phyloP scores from a whole-genome alignment of 352 stramenopile genomes.

The Globisporangium cederbergense region DNA sequence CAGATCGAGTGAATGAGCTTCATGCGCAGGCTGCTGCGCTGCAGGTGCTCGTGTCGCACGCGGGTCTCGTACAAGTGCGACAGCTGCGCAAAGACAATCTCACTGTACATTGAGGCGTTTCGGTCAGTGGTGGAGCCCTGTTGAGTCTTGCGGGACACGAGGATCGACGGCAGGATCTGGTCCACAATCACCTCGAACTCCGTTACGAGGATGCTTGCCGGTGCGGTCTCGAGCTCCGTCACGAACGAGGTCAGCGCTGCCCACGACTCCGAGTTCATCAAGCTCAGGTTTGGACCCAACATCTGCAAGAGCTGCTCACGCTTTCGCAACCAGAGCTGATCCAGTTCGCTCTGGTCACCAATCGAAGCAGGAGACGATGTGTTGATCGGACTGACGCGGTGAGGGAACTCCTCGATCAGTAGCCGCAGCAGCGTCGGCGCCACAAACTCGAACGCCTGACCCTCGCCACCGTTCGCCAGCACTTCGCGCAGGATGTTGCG shows the following conservation, averaged over 20 bases:
- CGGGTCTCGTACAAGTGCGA: conserved; percentile 31
- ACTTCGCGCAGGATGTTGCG: conserved; percentile 44
- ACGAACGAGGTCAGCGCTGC: conserved; percentile 24
- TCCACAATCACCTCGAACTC: conserved; percentile 31
- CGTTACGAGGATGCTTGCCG: conserved; percentile 27
- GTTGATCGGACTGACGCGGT: conserved; percentile 5
- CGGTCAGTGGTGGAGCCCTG: background rate
- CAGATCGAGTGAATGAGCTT: conserved; percentile 44
- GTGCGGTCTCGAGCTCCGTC: conserved; percentile 30
- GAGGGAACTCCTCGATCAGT: conserved; percentile 50
- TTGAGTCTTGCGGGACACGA: conserved; percentile 17
- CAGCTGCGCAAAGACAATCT: conserved; percentile 33
- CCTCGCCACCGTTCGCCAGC: conserved; percentile 27
- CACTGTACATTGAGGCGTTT: background rate
- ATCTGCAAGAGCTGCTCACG: background rate
- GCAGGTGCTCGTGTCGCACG: conserved; percentile 25
- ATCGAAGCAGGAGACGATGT: conserved; percentile 12
- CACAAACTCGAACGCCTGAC: conserved; percentile 47
- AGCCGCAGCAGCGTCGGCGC: conserved; percentile 47
- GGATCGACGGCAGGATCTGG: conserved; percentile 30
- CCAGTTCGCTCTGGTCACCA: conserved; percentile 6
- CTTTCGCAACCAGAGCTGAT: conserved; percentile 15
- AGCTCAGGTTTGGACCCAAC: background rate
- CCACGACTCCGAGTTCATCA: conserved; percentile 21
- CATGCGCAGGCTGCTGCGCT: conserved; percentile 27